Base-by-base conservation (phyloP, 2,329 filamentous ascomycete genomes). In the Thelonectria discophora region DNA sequence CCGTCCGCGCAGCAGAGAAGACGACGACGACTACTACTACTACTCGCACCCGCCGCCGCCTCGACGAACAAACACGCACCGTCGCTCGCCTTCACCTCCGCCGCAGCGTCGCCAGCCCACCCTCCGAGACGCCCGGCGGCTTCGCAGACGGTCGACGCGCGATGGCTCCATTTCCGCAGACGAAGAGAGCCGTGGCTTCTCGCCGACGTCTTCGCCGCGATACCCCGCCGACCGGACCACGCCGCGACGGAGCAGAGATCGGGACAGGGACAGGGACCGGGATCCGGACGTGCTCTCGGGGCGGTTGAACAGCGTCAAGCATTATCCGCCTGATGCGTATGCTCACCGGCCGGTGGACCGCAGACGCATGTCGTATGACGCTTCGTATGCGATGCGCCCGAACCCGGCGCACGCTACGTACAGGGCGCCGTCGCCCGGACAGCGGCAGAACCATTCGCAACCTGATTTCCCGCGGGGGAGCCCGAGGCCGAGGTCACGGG, bases 111-210 rank as follows among this genome's bases (percentile, higher is more conserved):
- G 24, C 48, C 17, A 56, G 50, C 34, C 60, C 50, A 5, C 59
- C 52, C 47, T 37, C 1, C 24, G 54, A 2, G 53, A 57, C 9
- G 20, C 61, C 1, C 48, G 63, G 21, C 18, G 18, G 1, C 60
- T 62, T 3, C 59, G 65, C 3, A 64, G 61, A 4, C 68, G 69
- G 1, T 47, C 64, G 30, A 68, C 63, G 0, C 65, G 69, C 5
- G 69, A 72, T 12, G 67, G 66, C 2, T 67, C 69, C 18, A 62
- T 69, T 17, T 72, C 69, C 0, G 62, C 59, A 27, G 69, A 72
- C 5, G 69, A 72, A 18, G 67, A 71, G 0, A 67, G 58, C 21
- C 60, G 68, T 2, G 64, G 63, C 8, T 24, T 58, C 0, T 69
- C 69, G 0, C 63, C 69, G 15, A 47, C 69, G 2, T 52, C 50